Evolutionary conservation across 2,329 filamentous ascomycete species (phyloP), one percentile per base, ranked within the genome.

Genomic region (Beauveria australis): DNA sequence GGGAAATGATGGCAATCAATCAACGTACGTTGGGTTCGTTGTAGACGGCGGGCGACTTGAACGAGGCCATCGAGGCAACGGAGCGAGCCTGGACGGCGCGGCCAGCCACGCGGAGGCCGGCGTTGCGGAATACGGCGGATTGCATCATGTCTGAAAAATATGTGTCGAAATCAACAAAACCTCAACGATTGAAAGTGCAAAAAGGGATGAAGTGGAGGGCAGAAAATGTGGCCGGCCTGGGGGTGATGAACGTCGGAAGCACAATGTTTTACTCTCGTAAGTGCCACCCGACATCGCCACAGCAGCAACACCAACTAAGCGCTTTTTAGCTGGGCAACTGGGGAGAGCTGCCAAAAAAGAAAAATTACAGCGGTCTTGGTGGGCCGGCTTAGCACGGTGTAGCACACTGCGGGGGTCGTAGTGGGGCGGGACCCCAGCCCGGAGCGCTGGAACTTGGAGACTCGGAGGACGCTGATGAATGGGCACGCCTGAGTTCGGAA

Each of bases 21-120:
- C 22, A 40, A 81, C 90, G 74, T 76, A 96, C 92, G 73, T 97
- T 99, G n/a, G 91, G 91, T 78, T 99, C 94, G 73, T 99, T 99
- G 72, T 84, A 79, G 68, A 97, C 85, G 64, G 86, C 86, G 54
- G 94, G 94, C 56, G 92, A 84, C 79, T 91, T 93, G 83, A 97
- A 97, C 63, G 85, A 82, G 54, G 92, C 92, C 65, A 96, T 80
- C 8, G 86, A 88, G 61, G 86, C 76, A 62, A 72, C 67, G 55
- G 69, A 68, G 64, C 69, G 69, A 61, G 67, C 66, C 67, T 73
- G 69, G 51, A 69, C 65, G 51, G 64, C 63, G 61, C 66, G 63
- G 59, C 65, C 62, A 49, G 69, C 70, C 53, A 64, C 67, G 61
- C 72, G 69, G 64, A 71, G 67, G 64, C 72, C 70, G 37, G 72